phyloP scores from a whole-genome alignment of 306 rosid species.

The Mimosa pudica region DNA sequence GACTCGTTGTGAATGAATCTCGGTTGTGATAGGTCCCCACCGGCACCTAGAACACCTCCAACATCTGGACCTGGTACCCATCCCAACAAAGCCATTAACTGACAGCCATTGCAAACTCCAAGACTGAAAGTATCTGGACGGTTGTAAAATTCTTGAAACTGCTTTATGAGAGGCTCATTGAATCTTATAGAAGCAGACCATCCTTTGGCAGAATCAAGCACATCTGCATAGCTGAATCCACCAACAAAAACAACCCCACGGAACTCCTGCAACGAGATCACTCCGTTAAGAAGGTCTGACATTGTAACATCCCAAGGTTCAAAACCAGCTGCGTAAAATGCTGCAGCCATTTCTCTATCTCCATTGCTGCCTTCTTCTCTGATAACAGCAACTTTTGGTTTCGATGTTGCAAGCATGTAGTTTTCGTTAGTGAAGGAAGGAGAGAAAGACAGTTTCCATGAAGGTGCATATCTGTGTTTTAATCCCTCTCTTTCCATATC shows the following conservation, averaged over 20 bases:
- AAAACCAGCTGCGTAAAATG: slow-evolving; percentile 75
- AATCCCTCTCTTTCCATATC: slow-evolving; percentile 79
- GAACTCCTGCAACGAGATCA: slow-evolving; percentile 61
- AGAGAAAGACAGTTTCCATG: slow-evolving; percentile 69
- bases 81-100: slow-evolving; percentile 91
- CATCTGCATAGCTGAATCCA: slow-evolving; percentile 95
- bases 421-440: slow-evolving; percentile 72
- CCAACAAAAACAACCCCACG: slow-evolving; percentile 82
- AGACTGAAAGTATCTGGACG: slow-evolving; percentile 87
- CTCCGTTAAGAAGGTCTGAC: slow-evolving; percentile 81
- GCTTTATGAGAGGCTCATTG: slow-evolving; percentile 65
- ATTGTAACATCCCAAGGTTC: slow-evolving; percentile 89
- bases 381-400: slow-evolving; percentile 86
- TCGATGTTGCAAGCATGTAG: slow-evolving; percentile 48
- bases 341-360: slow-evolving; percentile 93
- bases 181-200: slow-evolving; percentile 87
- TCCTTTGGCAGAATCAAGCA: slow-evolving; percentile 92
- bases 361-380: slow-evolving; percentile 98
- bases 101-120: slow-evolving; percentile 96
- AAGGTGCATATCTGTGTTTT: slow-evolving; percentile 68
- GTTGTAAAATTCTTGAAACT: slow-evolving; percentile 84
- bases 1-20: slow-evolving; percentile 90
- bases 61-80: slow-evolving; percentile 90
- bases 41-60: slow-evolving; percentile 80
- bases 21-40: slow-evolving; percentile 85